Percentiles rank a stretch among this genome's conserved stretches.
phyloP scores from a whole-genome alignment of 2,329 filamentous ascomycete species.

The Coleophoma crateriformis region DNA sequence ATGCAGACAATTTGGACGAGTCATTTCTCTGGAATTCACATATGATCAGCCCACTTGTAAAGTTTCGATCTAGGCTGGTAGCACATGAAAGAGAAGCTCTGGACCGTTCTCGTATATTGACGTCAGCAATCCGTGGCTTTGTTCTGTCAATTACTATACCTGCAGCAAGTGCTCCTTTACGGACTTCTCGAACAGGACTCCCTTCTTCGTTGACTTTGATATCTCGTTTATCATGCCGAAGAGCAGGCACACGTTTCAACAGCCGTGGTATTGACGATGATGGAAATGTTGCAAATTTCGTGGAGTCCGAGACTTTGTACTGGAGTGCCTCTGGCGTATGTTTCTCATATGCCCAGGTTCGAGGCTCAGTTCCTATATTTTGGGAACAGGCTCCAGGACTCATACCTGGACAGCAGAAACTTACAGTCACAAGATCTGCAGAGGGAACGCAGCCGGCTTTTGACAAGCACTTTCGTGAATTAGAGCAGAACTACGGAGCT shows the following conservation, averaged over 20 bases:
- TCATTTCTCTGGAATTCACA: conserved; percentile 97
- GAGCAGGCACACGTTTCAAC: conserved; percentile 94
- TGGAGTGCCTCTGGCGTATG: conserved; percentile 73
- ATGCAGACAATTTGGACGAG: conserved; percentile 88
- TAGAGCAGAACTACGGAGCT: conserved; percentile 82
- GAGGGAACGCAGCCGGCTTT: conserved; percentile 94
- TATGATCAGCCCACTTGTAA: conserved; percentile 89
- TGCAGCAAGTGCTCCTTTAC: conserved; percentile 66
- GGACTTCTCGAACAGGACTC: conserved; percentile 59
- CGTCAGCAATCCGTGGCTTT: conserved; percentile 90
- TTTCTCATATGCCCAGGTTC: conserved; percentile 90
- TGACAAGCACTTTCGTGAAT: conserved; percentile 86
- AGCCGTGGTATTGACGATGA: conserved; percentile 97
- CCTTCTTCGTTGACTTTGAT: conserved; percentile 85
- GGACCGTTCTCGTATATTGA: conserved; percentile 84
- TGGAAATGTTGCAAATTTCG: conserved; percentile 95
- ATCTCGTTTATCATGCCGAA: conserved; percentile 81
- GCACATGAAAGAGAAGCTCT: conserved; percentile 69
- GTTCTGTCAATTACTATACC: conserved; percentile 83
- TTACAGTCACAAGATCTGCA: conserved; percentile 78
- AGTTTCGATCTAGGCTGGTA: conserved; percentile 79
- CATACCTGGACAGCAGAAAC: conserved; percentile 89
- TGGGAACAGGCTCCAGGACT: conserved; percentile 93
- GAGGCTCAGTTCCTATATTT: conserved; percentile 91
- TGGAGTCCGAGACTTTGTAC: conserved; percentile 93